Percentiles rank a stretch among this genome's conserved stretches.
Evolutionary conservation across 371 early-diverging fungal species (phyloP).

Genomic region (Rhizopus microsporus): DNA sequence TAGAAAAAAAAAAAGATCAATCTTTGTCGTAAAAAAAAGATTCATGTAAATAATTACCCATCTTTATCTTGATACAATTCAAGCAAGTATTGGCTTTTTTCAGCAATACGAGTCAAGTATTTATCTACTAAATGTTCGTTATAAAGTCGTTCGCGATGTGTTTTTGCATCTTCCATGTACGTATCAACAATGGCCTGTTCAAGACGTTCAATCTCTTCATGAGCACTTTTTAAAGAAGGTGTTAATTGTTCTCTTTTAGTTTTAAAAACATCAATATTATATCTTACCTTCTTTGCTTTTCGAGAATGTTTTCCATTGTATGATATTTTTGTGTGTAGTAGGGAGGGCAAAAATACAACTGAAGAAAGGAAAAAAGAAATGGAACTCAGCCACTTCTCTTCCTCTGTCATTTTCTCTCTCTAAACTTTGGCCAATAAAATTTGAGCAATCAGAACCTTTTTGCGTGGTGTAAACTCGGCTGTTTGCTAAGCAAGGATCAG

Average conservation of each 20-base stretch:
- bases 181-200: conserved; percentile 88
- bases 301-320: conserved; percentile 69
- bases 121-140: conserved; percentile 80
- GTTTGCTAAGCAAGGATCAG: no score
- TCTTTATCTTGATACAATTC: conserved; percentile 75
- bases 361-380: background rate
- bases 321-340: background rate
- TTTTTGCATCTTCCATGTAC: conserved; percentile 73
- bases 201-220: conserved; percentile 92
- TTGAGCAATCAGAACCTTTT: no score
- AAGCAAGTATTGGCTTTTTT: conserved; percentile 61
- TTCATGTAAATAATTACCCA: conserved; percentile 52
- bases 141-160: conserved; percentile 80
- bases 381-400: conserved; percentile 5
- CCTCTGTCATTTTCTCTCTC: background rate
- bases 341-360: conserved; percentile 1
- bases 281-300: conserved; percentile 65
- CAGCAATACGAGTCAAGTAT: conserved; percentile 73
- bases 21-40: background rate
- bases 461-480: no score
- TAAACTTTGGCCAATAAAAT: no score
- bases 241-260: background rate
- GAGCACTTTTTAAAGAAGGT: conserved; percentile 46
- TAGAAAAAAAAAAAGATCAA: background rate
- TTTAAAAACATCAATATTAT: background rate